Percentiles rank a stretch among this genome's conserved stretches.
Evolutionary conservation across 2,329 filamentous ascomycete genomes (phyloP).

Genomic region (Apiospora arundinis): DNA sequence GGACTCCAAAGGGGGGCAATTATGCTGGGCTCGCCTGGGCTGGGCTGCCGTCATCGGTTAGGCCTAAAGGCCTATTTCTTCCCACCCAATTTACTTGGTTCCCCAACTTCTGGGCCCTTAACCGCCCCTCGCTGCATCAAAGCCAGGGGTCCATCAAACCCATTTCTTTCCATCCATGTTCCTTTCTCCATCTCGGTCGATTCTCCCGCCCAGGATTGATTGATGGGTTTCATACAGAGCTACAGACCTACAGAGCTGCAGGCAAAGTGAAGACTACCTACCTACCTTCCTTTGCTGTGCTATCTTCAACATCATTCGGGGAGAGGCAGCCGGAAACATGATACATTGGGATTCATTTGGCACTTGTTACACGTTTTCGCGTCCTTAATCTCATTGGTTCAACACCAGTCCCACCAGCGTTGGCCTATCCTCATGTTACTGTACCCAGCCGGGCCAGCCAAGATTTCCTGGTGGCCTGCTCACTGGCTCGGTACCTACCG

Average conservation of each 20-base stretch:
- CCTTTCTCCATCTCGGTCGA: not conserved
- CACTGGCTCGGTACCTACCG: not conserved
- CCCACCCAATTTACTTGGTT: not conserved
- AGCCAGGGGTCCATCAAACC: not conserved
- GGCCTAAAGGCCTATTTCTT: not conserved
- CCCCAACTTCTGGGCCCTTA: not conserved
- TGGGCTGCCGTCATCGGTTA: conserved; percentile 14
- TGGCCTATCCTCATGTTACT: conserved; percentile 10
- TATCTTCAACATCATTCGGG: too few relatives aligned
- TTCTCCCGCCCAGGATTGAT: not conserved
- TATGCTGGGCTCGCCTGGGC: not conserved
- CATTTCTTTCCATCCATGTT: too few relatives aligned
- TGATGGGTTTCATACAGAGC: not conserved
- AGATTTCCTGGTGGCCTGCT: not conserved
- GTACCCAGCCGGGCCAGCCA: not conserved
- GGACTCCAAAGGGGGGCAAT: not conserved
- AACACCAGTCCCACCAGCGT: not conserved
- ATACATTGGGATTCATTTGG: not conserved
- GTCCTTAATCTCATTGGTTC: not conserved
- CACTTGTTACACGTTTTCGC: conserved; percentile 4
- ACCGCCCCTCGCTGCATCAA: not conserved
- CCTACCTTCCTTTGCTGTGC: too few relatives aligned
- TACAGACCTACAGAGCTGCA: too few relatives aligned
- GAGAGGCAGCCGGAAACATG: too few relatives aligned
- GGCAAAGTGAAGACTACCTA: too few relatives aligned